These are phyloP conservation scores for Glebionis coronaria DNA, from an alignment of 129 eudicot genomes.

Conservation along the genomic window DNA sequence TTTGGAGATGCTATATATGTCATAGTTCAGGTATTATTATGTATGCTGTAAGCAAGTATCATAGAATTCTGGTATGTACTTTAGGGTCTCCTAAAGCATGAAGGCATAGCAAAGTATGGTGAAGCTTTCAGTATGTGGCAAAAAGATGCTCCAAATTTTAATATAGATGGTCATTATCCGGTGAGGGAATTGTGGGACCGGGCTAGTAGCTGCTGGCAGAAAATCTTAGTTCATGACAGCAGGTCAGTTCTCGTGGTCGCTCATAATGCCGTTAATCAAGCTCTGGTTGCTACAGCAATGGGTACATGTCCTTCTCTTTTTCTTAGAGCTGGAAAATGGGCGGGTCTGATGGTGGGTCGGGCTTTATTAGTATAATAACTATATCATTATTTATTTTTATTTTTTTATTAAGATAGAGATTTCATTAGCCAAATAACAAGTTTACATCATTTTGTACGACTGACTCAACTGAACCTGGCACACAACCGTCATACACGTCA, in stretches of 20 bases:
- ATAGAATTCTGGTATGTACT: background rate
- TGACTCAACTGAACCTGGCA: no score
- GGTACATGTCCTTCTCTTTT: conserved; percentile 40
- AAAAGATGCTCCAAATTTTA: conserved; percentile 72
- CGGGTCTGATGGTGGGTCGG: background rate
- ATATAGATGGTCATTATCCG: conserved; percentile 87
- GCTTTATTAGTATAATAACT: background rate
- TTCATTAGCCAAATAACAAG: no score
- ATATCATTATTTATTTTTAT: no score
- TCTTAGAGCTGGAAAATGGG: background rate
- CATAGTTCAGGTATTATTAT: no score
- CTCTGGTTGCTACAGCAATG: conserved; percentile 91
- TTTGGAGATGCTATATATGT: no score
- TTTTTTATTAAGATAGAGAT: no score
- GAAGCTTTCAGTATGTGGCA: conserved; percentile 77
- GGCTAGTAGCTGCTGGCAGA: conserved; percentile 80
- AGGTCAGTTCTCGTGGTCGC: conserved; percentile 92
- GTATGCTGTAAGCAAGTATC: background rate
- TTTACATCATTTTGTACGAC: no score
- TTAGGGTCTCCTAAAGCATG: conserved; percentile 88
- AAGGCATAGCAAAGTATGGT: conserved; percentile 81
- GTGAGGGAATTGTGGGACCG: conserved; percentile 94
- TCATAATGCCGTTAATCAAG: conserved; percentile 98
- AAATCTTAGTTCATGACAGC: conserved; percentile 72
- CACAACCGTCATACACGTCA: no score